phyloP scores from a whole-genome alignment of 2,329 filamentous ascomycete genomes.

The Fusarium piperis region DNA sequence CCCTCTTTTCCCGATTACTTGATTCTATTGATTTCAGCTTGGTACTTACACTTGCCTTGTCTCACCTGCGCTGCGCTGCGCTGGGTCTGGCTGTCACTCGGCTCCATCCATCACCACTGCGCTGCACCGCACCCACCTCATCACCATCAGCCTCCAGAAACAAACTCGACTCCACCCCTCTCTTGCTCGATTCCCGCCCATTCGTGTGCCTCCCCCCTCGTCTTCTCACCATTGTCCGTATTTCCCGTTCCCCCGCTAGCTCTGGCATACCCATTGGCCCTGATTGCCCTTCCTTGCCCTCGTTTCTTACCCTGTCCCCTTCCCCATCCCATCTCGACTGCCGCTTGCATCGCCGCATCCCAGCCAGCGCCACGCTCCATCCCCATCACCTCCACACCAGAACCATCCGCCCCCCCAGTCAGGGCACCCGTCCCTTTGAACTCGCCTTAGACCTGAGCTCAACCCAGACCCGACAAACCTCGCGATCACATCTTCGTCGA shows the following conservation, averaged over 20 bases:
- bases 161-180: slow-evolving; percentile 31
- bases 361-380: slow-evolving; percentile 38
- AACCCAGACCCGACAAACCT: slow-evolving; percentile 12
- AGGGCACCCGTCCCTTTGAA: slow-evolving; percentile 28
- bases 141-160: slow-evolving; percentile 30
- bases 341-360: slow-evolving; percentile 39
- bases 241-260: slow-evolving; percentile 19
- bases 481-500: slow-evolving; percentile 24
- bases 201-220: slow-evolving; percentile 7
- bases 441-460: slow-evolving; percentile 25
- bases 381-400: slow-evolving; percentile 38
- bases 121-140: slow-evolving; percentile 13
- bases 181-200: slow-evolving; percentile 28
- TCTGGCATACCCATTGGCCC: slow-evolving; percentile 17
- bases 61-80: slow-evolving; percentile 5
- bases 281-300: slow-evolving; percentile 4
- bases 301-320: slow-evolving; percentile 16
- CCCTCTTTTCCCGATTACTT: slow-evolving; percentile 3
- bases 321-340: slow-evolving; percentile 35
- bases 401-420: slow-evolving; percentile 35
- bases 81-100: slow-evolving; percentile 16
- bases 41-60: slow-evolving; percentile 14
- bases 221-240: slow-evolving; percentile 8
- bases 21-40: not conserved
- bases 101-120: slow-evolving; percentile 20